phyloP scores from a whole-genome alignment of 441 rosid species.

The Cnidoscolus chayamansa region DNA sequence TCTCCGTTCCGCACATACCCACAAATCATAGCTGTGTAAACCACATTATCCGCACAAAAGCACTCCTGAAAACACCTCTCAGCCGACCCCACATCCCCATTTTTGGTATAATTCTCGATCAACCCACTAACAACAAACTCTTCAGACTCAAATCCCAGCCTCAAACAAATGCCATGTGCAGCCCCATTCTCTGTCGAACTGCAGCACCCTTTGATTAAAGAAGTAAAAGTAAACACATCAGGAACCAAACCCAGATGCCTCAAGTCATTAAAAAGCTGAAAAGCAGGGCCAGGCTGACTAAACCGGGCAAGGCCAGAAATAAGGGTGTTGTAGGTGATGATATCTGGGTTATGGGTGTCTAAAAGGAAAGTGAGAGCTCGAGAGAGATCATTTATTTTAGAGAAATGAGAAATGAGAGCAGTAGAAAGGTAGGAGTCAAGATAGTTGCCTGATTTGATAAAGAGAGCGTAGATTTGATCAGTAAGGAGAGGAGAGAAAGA shows the following conservation, averaged over 20 bases:
- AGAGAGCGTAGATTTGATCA: slow-evolving; percentile 35
- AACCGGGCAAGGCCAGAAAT: slow-evolving; percentile 36
- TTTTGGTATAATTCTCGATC: slow-evolving; percentile 37
- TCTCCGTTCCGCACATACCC: slow-evolving; percentile 39
- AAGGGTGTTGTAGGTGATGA: slow-evolving; percentile 35
- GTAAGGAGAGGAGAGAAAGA: slow-evolving; percentile 27
- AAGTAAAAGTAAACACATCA: slow-evolving; percentile 37
- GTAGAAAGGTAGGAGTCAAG: slow-evolving; percentile 33
- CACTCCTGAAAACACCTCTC: slow-evolving; percentile 40
- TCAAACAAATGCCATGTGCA: slow-evolving; percentile 37
- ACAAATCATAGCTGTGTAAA: slow-evolving; percentile 33
- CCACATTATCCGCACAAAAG: slow-evolving; percentile 33
- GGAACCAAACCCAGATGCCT: slow-evolving; percentile 31
- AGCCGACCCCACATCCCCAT: slow-evolving; percentile 33
- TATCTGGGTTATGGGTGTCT: slow-evolving; percentile 34
- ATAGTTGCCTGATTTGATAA: slow-evolving; percentile 33
- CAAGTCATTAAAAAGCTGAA: slow-evolving; percentile 31
- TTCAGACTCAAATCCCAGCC: slow-evolving; percentile 27
- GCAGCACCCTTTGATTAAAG: slow-evolving; percentile 34
- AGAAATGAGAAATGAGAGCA: slow-evolving; percentile 36
- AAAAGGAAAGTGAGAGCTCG: slow-evolving; percentile 32
- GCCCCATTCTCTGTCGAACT: slow-evolving; percentile 22
- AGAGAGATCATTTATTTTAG: slow-evolving; percentile 23
- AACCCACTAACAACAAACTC: slow-evolving; percentile 39
- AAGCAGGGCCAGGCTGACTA: slow-evolving; percentile 14